Evolutionary conservation across 768 basidiomycete genomes (phyloP).

Genomic region (Tulasnella sp.): DNA sequence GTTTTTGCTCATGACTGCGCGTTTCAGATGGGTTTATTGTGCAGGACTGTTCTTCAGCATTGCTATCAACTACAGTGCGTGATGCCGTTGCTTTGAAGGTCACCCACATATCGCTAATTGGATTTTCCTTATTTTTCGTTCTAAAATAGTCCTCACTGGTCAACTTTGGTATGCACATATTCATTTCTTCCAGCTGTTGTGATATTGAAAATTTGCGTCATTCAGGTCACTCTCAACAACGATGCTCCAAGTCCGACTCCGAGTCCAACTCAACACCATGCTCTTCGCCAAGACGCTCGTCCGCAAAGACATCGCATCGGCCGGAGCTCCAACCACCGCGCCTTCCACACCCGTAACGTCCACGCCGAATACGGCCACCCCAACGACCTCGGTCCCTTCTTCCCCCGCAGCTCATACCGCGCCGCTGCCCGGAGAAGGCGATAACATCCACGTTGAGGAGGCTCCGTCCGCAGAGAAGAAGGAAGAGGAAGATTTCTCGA

Average conservation of each 20-base stretch:
- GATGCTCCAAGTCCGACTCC: slow-evolving; percentile 58
- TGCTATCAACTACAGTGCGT: slow-evolving; percentile 39
- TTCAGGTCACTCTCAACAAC: slow-evolving; percentile 56
- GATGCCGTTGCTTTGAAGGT: not conserved
- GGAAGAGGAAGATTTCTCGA: slow-evolving; percentile 43
- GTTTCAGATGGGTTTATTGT: slow-evolving; percentile 35
- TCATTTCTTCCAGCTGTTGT: not conserved
- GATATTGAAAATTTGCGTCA: not conserved
- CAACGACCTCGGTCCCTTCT: not conserved
- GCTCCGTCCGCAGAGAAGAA: slow-evolving; percentile 14
- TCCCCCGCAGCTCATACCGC: not conserved
- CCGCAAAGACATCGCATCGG: slow-evolving; percentile 68
- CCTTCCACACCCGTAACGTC: not conserved
- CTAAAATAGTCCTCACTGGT: slow-evolving; percentile 42
- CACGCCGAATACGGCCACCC: not conserved
- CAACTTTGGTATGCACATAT: slow-evolving; percentile 38
- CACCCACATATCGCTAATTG: too few species aligned
- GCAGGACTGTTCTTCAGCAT: slow-evolving; percentile 44
- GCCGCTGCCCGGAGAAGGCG: not conserved
- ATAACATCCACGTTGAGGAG: not conserved
- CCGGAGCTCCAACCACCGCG: slow-evolving; percentile 34
- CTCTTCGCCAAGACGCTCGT: slow-evolving; percentile 80
- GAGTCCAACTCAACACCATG: slow-evolving; percentile 72
- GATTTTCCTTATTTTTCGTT: slow-evolving; percentile 13
- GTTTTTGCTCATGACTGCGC: slow-evolving; percentile 9